Percentiles rank a stretch among this genome's conserved stretches.
These are phyloP conservation scores for Neurospora tetrasperma DNA, from an alignment of 495 filamentous ascomycete genomes.

Conservation along the genomic window DNA sequence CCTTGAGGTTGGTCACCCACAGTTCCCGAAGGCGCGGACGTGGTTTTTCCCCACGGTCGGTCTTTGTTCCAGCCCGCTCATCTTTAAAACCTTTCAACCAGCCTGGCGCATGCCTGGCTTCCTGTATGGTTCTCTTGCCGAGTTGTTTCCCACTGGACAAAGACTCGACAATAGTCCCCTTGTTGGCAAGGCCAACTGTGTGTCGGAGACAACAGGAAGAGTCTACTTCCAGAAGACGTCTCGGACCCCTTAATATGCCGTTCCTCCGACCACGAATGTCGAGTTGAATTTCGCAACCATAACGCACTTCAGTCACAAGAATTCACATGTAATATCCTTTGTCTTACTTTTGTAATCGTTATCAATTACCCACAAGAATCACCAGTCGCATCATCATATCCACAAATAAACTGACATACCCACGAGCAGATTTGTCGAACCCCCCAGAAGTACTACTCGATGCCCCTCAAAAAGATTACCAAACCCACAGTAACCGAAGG, in stretches of 20 bases:
- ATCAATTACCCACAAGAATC: background rate
- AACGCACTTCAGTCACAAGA: background rate
- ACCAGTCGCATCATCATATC: background rate
- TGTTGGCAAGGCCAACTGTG: background rate
- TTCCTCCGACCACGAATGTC: background rate
- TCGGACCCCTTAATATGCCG: background rate
- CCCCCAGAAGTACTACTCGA: background rate
- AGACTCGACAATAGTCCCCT: background rate
- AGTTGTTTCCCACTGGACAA: background rate
- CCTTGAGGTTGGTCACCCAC: background rate
- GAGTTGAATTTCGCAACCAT: background rate
- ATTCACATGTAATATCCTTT: background rate
- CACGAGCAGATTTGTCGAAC: background rate
- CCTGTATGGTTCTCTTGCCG: background rate
- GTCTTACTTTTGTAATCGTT: background rate
- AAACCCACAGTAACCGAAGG: constrained; percentile 1
- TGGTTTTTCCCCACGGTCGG: background rate
- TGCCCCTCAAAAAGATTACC: background rate
- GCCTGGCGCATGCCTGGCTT: background rate
- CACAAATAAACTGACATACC: background rate
- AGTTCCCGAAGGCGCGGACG: background rate
- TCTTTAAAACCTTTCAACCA: background rate
- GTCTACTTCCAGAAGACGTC: background rate
- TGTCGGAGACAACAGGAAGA: background rate
- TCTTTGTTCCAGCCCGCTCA: background rate